Percentiles rank a stretch among this genome's conserved stretches.
phyloP scores from a whole-genome alignment of 208 protist species.

The Trypanosoma avium region DNA sequence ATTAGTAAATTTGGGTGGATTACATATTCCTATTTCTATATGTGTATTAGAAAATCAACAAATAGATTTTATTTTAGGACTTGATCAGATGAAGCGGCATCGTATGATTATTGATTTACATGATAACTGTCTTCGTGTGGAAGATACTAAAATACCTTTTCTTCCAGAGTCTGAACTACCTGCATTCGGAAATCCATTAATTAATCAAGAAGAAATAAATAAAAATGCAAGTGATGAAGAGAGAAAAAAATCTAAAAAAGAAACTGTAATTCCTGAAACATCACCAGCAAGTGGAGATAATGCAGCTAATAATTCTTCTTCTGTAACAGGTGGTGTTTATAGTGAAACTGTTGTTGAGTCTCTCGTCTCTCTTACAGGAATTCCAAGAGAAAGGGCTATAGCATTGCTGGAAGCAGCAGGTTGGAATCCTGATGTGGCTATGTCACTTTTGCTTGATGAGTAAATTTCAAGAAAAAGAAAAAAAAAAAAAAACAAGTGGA shows the following conservation, averaged over 20 bases:
- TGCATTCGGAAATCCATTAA: too few species aligned
- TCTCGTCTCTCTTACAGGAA: slow-evolving; percentile 48
- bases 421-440: slow-evolving; percentile 52
- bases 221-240: not conserved
- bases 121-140: slow-evolving; percentile 53
- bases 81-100: slow-evolving; percentile 93
- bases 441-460: slow-evolving; percentile 25
- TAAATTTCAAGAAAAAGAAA: slow-evolving; percentile 3
- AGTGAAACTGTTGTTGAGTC: slow-evolving; percentile 4
- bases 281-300: too few species aligned
- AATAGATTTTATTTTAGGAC: slow-evolving; percentile 94
- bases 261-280: too few species aligned
- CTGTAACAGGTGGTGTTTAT: not conserved
- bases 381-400: slow-evolving; percentile 25
- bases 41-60: slow-evolving; percentile 85
- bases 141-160: slow-evolving; percentile 46
- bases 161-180: slow-evolving; percentile 57
- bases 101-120: slow-evolving; percentile 75
- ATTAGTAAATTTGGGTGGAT: slow-evolving; percentile 68
- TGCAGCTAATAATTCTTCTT: too few species aligned
- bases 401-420: slow-evolving; percentile 45
- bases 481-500: not conserved
- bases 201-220: slow-evolving; percentile 1
- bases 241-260: not conserved
- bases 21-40: slow-evolving; percentile 84